A percentile compares a stretch with the other conserved stretches of the same genome.
These are phyloP conservation scores for Phytophthora ohioensis DNA, from an alignment of 352 stramenopile species.

Conservation along the genomic window DNA sequence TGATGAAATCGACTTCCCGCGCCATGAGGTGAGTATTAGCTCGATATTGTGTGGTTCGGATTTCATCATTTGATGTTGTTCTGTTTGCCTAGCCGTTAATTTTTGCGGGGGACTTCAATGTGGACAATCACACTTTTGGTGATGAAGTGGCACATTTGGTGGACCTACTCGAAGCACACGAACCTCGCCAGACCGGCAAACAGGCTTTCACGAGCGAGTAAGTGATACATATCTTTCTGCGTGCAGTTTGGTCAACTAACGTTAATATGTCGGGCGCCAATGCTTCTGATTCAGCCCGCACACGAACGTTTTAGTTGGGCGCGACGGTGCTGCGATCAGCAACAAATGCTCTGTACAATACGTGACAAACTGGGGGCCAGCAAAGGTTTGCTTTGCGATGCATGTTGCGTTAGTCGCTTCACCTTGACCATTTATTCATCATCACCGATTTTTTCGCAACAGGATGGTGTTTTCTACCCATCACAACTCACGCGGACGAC, in stretches of 20 bases:
- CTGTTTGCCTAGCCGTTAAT: slow-evolving; percentile 61
- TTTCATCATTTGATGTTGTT: neutral
- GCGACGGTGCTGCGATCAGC: slow-evolving; percentile 77
- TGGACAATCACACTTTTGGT: slow-evolving; percentile 82
- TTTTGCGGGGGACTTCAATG: slow-evolving; percentile 87
- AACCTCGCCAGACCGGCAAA: slow-evolving; percentile 56
- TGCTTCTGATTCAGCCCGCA: slow-evolving; percentile 55
- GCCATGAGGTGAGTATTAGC: slow-evolving; percentile 59
- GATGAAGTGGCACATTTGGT: slow-evolving; percentile 76
- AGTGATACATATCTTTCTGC: slow-evolving; percentile 7
- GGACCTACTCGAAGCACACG: slow-evolving; percentile 56
- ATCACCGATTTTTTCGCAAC: neutral
- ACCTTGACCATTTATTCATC: neutral
- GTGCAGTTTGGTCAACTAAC: neutral
- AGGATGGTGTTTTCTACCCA: slow-evolving; percentile 69
- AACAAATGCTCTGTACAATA: slow-evolving; percentile 80
- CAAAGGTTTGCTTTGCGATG: slow-evolving; percentile 40
- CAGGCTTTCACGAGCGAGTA: slow-evolving; percentile 88
- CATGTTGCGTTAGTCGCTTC: no score
- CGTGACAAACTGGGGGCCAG: slow-evolving; percentile 72
- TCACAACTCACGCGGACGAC: slow-evolving; percentile 61
- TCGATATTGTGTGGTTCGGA: neutral
- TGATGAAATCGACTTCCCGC: slow-evolving; percentile 63
- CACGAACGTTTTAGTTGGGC: slow-evolving; percentile 81
- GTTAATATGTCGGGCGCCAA: neutral